Base-by-base conservation (phyloP, 768 basidiomycete species). In the Termitomyces heimii region DNA sequence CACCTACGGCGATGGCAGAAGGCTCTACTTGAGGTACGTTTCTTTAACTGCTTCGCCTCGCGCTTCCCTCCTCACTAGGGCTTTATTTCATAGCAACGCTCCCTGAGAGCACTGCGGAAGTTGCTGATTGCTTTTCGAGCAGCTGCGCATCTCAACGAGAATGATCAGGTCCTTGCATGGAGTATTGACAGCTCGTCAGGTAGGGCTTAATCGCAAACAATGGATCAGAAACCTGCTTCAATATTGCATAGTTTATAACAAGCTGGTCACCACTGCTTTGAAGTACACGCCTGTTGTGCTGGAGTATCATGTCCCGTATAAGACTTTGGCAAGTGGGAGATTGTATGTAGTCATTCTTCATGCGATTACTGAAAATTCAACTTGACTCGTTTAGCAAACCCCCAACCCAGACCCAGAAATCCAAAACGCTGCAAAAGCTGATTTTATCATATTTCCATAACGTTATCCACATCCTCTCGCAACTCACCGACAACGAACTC, bases 361-460 rank as follows among this genome's bases (percentile, higher is more conserved):
- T 56, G 39, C 6, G 31, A 39, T 62, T 31, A 31, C 13, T 53
- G 26, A 32, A 40, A 37, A 49, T 32, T 59, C 47, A 43, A n/a
- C 57, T 37, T 32, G 59, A 43, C 51, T 22, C 44, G 48, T 56
- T n/a, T 60, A 96, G 92, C 72, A 98, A 97, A 76, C 75, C 91
- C 12, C 89, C 91, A 7, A 80, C 86, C 4, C 89, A 93, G 65
- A 89, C 87, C 2, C 74, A 77, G 44, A 94, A 95, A 69, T 86
- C 89, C 70, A 88, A 89, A 68, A 77, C 88, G 0, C 78, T 97
- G 6, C 92, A 94, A 66, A 93, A 94, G 63, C 77, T 96, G 44
- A 84, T 95, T 56, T 75, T 93, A 18, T 92, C 94, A 3, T 93
- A 92, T 73, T 94, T 98, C 69, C 83, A 88, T 71, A 97, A 95